phyloP scores from a whole-genome alignment of 228 moss, liverwort and hornwort species.

The Sphagnum magellanicum region DNA sequence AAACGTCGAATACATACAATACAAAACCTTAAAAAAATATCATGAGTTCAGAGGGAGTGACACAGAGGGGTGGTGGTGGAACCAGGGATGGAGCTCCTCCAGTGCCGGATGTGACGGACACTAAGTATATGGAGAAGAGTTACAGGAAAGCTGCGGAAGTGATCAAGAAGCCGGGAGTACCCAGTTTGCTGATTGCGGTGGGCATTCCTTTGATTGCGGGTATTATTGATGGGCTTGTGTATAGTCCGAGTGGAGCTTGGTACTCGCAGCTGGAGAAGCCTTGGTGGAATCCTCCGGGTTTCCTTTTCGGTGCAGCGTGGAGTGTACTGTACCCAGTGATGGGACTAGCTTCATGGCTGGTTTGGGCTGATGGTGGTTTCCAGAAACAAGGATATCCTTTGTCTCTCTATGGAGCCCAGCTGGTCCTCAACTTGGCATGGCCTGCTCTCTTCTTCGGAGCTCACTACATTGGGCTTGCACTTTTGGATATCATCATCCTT shows the following conservation, averaged over 20 bases:
- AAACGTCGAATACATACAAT: too few relatives aligned
- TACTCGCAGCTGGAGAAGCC: conserved; percentile 69
- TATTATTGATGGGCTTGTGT: conserved; percentile 19
- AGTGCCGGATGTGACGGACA: conserved; percentile 35
- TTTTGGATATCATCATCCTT: conserved; percentile 61
- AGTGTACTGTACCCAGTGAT: conserved; percentile 70
- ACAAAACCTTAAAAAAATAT: too few relatives aligned
- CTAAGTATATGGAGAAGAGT: conserved; percentile 48
- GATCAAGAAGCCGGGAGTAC: conserved; percentile 55
- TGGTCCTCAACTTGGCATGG: conserved; percentile 70
- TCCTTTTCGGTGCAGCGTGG: conserved; percentile 76
- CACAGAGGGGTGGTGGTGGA: conserved; percentile 2
- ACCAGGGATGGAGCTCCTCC: conserved; percentile 16
- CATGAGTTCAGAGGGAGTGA: conserved; percentile 32
- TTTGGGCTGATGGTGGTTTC: conserved; percentile 87
- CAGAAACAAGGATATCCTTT: conserved; percentile 48
- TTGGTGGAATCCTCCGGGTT: conserved; percentile 68
- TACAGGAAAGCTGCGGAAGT: conserved; percentile 43
- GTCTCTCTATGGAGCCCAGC: conserved; percentile 43
- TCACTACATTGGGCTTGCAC: conserved; percentile 48
- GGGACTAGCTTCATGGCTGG: conserved; percentile 90
- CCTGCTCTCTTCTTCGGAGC: conserved; percentile 64
- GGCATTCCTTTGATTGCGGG: conserved; percentile 65
- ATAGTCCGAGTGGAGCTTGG: conserved; percentile 53
- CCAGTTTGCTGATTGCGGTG: conserved; percentile 50